Evolutionary conservation across 768 basidiomycete genomes (phyloP).

Genomic region (Gloeophyllum trabeum): DNA sequence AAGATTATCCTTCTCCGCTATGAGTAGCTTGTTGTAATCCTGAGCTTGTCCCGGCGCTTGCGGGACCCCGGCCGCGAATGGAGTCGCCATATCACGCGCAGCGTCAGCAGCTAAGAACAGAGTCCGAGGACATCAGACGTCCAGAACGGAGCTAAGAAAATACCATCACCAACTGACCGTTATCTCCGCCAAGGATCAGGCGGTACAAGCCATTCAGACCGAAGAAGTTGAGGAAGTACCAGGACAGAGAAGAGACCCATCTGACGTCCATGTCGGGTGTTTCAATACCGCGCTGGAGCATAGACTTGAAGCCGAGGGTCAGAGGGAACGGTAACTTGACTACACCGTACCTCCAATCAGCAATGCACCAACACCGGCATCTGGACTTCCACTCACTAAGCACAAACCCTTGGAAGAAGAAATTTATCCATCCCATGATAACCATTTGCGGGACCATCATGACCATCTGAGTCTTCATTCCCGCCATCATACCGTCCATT

Average conservation of each 20-base stretch:
- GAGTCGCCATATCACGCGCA: conserved; percentile 63
- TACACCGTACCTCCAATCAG: conserved; percentile 18
- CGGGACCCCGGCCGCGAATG: conserved; percentile 44
- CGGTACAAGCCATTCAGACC: conserved; percentile 94
- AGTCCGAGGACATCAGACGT: neutral
- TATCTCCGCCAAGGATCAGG: conserved; percentile 83
- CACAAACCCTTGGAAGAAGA: conserved; percentile 98
- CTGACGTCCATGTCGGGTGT: conserved; percentile 96
- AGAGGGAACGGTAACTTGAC: conserved; percentile 96
- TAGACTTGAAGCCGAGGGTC: conserved; percentile 93
- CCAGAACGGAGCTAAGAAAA: neutral
- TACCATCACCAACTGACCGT: conserved; percentile 40
- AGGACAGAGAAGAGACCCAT: conserved; percentile 97
- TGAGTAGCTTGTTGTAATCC: conserved; percentile 85
- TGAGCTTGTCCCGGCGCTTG: conserved; percentile 48
- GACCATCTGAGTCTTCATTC: conserved; percentile 98
- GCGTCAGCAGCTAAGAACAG: conserved; percentile 57
- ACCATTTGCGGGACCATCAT: conserved; percentile 99
- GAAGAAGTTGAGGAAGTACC: conserved; percentile 99
- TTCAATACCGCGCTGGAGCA: conserved; percentile 93
- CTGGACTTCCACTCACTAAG: conserved; percentile 89
- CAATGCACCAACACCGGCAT: too few species aligned
- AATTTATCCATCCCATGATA: conserved; percentile 99
- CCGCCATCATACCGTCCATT: conserved; percentile 98
- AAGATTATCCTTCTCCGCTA: conserved; percentile 85